phyloP scores from a whole-genome alignment of 2,329 filamentous ascomycete genomes.

The Hirsutella minnesotensis region DNA sequence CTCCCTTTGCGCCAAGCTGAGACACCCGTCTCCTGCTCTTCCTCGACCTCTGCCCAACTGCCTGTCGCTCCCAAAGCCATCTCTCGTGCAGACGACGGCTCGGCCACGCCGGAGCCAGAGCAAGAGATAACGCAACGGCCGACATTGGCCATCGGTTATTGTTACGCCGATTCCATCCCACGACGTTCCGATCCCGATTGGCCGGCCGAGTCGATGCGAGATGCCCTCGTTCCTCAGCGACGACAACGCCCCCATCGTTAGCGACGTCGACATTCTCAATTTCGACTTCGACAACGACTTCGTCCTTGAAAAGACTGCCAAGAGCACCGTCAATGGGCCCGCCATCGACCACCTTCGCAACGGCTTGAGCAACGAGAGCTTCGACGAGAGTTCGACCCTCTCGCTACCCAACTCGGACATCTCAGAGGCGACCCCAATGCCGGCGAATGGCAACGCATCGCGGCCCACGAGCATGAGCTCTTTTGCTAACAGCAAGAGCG shows the following conservation, averaged over 20 bases:
- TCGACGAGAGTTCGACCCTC: conserved; percentile 41
- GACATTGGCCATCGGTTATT: too few relatives aligned
- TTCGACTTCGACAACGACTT: conserved; percentile 29
- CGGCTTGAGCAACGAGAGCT: conserved; percentile 37
- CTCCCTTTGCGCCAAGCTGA: neutral
- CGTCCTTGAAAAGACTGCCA: conserved; percentile 19
- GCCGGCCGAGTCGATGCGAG: conserved; percentile 10
- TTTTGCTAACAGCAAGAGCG: conserved; percentile 42
- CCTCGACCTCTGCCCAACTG: neutral
- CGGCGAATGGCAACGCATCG: conserved; percentile 30
- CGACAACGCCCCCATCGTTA: conserved; percentile 29
- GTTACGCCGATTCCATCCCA: neutral
- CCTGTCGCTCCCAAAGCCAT: too few relatives aligned
- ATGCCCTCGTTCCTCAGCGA: conserved; percentile 46
- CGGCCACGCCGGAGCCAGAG: too few relatives aligned
- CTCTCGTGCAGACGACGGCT: too few relatives aligned
- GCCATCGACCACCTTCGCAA: conserved; percentile 28
- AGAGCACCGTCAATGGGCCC: conserved; percentile 21
- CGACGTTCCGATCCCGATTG: neutral
- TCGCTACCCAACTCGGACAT: conserved; percentile 40
- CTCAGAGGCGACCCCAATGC: conserved; percentile 31
- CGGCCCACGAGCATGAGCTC: conserved; percentile 45
- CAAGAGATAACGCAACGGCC: too few relatives aligned
- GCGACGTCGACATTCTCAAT: conserved; percentile 30
- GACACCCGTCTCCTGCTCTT: neutral